Conservation (phyloP, 176 grass and related monocot genomes). For the Rhynchospora pubera region DNA sequence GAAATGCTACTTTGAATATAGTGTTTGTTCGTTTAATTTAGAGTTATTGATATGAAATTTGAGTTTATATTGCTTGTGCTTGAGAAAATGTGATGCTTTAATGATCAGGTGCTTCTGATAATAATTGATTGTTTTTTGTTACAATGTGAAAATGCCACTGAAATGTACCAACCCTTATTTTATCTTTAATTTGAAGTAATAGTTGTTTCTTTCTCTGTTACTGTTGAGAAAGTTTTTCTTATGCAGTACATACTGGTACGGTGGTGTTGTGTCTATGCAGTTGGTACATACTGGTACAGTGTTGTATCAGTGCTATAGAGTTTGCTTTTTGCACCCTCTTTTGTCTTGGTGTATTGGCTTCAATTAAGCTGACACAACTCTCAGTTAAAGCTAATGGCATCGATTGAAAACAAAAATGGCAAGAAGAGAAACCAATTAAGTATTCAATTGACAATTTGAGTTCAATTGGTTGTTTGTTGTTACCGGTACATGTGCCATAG, state of each 20-base stretch:
- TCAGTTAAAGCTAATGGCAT: not conserved
- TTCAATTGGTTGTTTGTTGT: not conserved
- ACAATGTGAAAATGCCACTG: no score
- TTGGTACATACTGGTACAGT: no score
- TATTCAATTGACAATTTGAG: not conserved
- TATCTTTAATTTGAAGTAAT: no score
- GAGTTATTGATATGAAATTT: not conserved
- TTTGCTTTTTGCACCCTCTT: not conserved
- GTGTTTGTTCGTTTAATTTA: not conserved
- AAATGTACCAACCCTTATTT: no score
- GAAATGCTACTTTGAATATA: not conserved
- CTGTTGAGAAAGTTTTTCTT: no score
- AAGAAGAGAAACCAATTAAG: not conserved
- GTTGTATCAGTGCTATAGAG: no score
- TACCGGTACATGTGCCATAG: not conserved
- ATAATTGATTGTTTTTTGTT: no score
- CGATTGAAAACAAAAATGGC: not conserved
- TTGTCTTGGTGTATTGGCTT: not conserved
- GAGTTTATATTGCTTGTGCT: not conserved
- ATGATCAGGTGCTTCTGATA: not conserved
- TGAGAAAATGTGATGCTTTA: not conserved
- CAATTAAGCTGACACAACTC: not conserved
- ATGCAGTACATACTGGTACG: no score
- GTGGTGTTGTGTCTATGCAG: no score
- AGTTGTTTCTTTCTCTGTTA: no score